Base-by-base conservation (phyloP, 1,284 basidiomycete species). In the Apiotrichum akiyoshidainum region DNA sequence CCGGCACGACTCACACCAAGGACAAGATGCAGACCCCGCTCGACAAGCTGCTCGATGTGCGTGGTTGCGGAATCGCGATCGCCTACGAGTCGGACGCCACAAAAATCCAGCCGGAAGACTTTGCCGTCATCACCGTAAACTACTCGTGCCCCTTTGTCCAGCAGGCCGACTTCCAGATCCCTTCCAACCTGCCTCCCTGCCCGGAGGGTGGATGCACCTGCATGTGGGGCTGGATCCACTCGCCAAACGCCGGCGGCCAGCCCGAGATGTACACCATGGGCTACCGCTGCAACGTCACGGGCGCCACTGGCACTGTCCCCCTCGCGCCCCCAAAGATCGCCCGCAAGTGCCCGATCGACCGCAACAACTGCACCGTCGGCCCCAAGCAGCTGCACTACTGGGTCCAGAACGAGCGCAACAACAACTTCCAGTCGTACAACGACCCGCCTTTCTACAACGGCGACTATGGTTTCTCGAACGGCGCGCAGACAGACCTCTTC, bases 101-200 rank as follows among this genome's bases (percentile, higher is more conserved):
- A 1, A 65, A 79, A 0, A 80, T 89, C 13, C 70, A 83, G 65
- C 87, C 86, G 0, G 82, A 82, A 47, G 86, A 89, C 74, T 85
- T 89, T 63, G 80, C 81, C 6, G 78, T 90, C n/a, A 88, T 89
- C 76, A 85, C 83, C 59, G 81, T 87, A 33, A 88, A 88, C 72
- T 83, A 87, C 35, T 85, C 83, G 0, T 88, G 87, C 64, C 86
- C 87, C 0, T 89, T 85, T 86, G 78, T 78, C 45, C 80, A 84
- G 31, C 59, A 68, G 19, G 87, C 85, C n/a, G 80, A 82, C 52
- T 89, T 88, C 67, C 68, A 81, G 50, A 73, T 89, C 21, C 88
- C 88, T 0, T 80, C 75, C 14, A 73, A 76, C 17, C 85, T 89
- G 81, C 88, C 88, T 0, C 77, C 83, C n/a, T 89, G 88, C 68